Percentiles rank a stretch among this genome's conserved stretches.
Conservation (phyloP, 129 eudicot species). For the Flaveria linearis region DNA sequence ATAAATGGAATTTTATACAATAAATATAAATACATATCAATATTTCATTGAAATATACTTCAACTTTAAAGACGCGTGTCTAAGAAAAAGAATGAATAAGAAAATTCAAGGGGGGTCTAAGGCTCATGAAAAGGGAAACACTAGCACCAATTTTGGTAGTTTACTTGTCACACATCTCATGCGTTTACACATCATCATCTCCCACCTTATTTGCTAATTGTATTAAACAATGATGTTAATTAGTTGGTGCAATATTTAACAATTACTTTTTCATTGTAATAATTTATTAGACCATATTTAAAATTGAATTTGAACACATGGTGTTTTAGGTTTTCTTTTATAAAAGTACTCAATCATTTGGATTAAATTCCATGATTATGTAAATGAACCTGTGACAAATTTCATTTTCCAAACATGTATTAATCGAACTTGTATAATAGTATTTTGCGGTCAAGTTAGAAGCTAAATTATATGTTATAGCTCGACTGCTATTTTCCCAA, state of each 20-base stretch:
- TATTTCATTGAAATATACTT: background rate
- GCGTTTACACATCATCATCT: slow-evolving; percentile 21
- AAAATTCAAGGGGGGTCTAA: slow-evolving; percentile 11
- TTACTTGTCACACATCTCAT: slow-evolving; percentile 29
- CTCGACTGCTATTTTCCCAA: background rate
- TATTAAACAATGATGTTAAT: background rate
- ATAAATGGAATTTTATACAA: too few species aligned
- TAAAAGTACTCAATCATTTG: background rate
- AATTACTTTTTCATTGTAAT: background rate
- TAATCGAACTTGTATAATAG: too few species aligned
- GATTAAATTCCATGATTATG: background rate
- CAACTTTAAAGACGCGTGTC: background rate
- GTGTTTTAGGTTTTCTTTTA: background rate
- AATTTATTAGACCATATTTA: background rate
- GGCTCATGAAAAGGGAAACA: slow-evolving; percentile 19
- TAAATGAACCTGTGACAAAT: background rate
- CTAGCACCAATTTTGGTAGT: slow-evolving; percentile 24
- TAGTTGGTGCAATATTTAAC: background rate
- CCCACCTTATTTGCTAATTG: background rate
- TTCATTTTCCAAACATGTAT: background rate
- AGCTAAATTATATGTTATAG: background rate
- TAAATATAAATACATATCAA: too few species aligned
- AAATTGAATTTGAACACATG: background rate
- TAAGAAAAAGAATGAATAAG: background rate
- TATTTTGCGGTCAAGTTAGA: background rate